A percentile compares a stretch with the other conserved stretches of the same genome.
Conservation (phyloP, 176 grass and related monocot genomes). For the Typha latifolia region DNA sequence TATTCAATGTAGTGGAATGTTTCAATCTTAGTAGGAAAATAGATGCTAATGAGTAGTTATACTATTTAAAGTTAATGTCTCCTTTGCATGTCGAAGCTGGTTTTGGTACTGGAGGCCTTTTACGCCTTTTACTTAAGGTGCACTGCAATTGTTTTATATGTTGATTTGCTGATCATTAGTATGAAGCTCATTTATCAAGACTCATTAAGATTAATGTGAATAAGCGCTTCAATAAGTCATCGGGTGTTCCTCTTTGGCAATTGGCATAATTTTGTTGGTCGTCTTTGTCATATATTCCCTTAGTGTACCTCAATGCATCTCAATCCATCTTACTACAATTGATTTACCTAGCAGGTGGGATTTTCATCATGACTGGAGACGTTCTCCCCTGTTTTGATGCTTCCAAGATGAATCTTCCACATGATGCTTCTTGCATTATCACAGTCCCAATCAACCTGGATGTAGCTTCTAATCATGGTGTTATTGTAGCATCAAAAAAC, state of each 20-base stretch:
- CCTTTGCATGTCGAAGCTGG: neutral
- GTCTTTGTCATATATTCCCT: neutral
- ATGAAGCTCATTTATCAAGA: no score
- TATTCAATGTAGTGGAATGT: neutral
- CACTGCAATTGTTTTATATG: no score
- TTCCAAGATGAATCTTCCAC: constrained; percentile 53
- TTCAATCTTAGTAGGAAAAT: neutral
- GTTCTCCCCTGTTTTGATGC: constrained; percentile 94
- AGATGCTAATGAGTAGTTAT: neutral
- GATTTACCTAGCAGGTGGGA: constrained; percentile 54
- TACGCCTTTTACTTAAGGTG: no score
- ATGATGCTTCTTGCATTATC: constrained; percentile 62
- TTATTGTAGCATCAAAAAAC: constrained; percentile 61
- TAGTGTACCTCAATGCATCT: neutral
- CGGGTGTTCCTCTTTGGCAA: no score
- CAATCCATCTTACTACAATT: neutral
- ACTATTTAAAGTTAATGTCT: neutral
- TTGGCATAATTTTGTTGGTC: no score
- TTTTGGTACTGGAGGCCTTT: no score
- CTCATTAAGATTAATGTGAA: no score
- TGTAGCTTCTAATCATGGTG: constrained; percentile 80
- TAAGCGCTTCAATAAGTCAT: no score
- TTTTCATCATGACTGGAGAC: constrained; percentile 97
- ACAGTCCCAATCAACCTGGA: constrained; percentile 73
- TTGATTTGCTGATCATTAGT: no score